phyloP scores from a whole-genome alignment of 2,329 filamentous ascomycete genomes.

The Podosphaera xanthii region DNA sequence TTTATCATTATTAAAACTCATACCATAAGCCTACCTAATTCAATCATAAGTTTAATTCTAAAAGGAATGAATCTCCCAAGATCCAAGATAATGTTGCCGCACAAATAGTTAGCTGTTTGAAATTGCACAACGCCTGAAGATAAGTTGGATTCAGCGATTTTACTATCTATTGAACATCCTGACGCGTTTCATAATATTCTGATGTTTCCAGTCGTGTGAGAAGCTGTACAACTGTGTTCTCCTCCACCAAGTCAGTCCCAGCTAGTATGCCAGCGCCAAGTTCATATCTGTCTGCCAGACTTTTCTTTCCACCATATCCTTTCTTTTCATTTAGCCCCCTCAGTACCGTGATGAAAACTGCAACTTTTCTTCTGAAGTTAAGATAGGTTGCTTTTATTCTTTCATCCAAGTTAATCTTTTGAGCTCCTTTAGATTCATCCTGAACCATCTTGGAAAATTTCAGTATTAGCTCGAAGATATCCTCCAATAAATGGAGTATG shows the following conservation, averaged over 20 bases:
- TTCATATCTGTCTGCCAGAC: slow-evolving; percentile 10
- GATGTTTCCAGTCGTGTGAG: slow-evolving; percentile 49
- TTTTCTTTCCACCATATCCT: slow-evolving; percentile 15
- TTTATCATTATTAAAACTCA: no score
- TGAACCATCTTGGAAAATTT: slow-evolving; percentile 35
- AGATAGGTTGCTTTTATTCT: slow-evolving; percentile 32
- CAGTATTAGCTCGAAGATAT: slow-evolving; percentile 52
- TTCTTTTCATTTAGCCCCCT: slow-evolving; percentile 42
- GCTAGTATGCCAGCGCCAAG: slow-evolving; percentile 16
- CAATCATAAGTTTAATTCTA: no score
- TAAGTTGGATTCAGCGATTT: no score
- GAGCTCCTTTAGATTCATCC: slow-evolving; percentile 12
- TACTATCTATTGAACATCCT: slow-evolving; percentile 3
- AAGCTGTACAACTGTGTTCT: slow-evolving; percentile 44
- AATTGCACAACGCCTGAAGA: no score
- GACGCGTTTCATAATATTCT: slow-evolving; percentile 29
- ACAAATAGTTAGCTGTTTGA: no score
- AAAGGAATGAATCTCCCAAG: no score
- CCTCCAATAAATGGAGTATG: slow-evolving; percentile 49
- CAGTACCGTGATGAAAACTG: slow-evolving; percentile 53
- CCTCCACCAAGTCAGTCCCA: slow-evolving; percentile 20
- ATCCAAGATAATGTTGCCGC: no score
- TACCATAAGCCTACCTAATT: no score
- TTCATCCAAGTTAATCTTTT: slow-evolving; percentile 12
- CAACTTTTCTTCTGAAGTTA: slow-evolving; percentile 46